These are phyloP conservation scores for Coleophoma eucalyptorum DNA, from an alignment of 2,329 filamentous ascomycete species.

Conservation along the genomic window DNA sequence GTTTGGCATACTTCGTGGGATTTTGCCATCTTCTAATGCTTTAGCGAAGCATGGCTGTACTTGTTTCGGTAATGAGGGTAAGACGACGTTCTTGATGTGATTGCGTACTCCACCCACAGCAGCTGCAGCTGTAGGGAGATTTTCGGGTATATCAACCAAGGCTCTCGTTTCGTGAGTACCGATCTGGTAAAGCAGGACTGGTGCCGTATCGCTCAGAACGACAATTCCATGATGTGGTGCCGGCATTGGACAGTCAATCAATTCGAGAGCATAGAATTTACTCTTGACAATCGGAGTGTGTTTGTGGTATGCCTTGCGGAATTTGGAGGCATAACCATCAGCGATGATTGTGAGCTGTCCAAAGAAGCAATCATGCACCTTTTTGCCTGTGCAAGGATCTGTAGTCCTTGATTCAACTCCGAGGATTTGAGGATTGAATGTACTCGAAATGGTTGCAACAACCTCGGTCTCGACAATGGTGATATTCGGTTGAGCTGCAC, in stretches of 20 bases:
- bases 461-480: conserved; percentile 89
- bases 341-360: conserved; percentile 83
- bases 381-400: conserved; percentile 50
- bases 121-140: conserved; percentile 68
- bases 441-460: conserved; percentile 67
- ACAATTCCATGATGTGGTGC: conserved; percentile 79
- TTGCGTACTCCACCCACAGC: conserved; percentile 78
- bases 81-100: conserved; percentile 75
- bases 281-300: conserved; percentile 68
- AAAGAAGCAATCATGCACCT: conserved; percentile 76
- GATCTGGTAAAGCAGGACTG: conserved; percentile 94
- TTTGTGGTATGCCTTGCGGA: conserved; percentile 74
- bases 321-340: conserved; percentile 90
- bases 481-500: conserved; percentile 74
- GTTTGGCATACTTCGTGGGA: conserved; percentile 88
- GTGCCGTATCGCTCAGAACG: conserved; percentile 71
- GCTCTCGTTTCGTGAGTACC: conserved; percentile 90
- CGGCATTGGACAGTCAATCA: conserved; percentile 82
- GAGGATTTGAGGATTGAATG: conserved; percentile 67
- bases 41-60: conserved; percentile 71
- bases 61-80: conserved; percentile 70
- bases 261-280: conserved; percentile 91
- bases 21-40: conserved; percentile 73
- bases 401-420: conserved; percentile 75
- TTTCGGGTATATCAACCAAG: conserved; percentile 81